phyloP scores from a whole-genome alignment of 257 asterid species.

The Plantago ovata region DNA sequence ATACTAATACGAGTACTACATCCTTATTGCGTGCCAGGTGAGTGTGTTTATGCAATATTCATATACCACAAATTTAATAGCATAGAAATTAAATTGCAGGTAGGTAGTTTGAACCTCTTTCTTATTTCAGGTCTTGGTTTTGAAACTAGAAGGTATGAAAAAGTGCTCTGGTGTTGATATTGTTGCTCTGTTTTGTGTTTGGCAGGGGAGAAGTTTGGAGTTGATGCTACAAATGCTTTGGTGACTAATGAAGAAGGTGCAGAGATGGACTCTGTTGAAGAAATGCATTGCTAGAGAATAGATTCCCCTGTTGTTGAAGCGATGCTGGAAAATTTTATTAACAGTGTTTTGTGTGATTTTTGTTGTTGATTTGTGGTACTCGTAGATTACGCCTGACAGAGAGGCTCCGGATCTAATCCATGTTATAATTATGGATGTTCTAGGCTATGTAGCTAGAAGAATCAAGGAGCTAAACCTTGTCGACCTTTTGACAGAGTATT shows the following conservation, averaged over 20 bases:
- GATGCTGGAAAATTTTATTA: slow-evolving; percentile 69
- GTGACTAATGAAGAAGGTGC: slow-evolving; percentile 72
- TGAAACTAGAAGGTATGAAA: too few species aligned
- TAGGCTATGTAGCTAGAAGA: slow-evolving; percentile 83
- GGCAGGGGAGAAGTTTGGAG: slow-evolving; percentile 78
- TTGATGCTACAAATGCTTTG: slow-evolving; percentile 59
- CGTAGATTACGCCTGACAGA: slow-evolving; percentile 82
- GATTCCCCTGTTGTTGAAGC: slow-evolving; percentile 84
- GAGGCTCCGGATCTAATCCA: slow-evolving; percentile 83
- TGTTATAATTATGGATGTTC: slow-evolving; percentile 75
- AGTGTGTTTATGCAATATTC: too few species aligned
- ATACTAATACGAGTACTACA: too few species aligned
- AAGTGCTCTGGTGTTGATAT: background rate
- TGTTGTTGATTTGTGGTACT: slow-evolving; percentile 86
- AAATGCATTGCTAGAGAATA: too few species aligned
- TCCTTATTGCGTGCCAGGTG: too few species aligned
- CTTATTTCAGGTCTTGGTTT: too few species aligned
- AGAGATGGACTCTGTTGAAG: slow-evolving; percentile 80
- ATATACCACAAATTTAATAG: too few species aligned
- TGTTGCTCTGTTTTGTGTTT: slow-evolving; percentile 4
- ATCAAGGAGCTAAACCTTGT: slow-evolving; percentile 82
- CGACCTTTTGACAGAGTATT: slow-evolving; percentile 84
- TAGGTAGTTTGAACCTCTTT: slow-evolving; percentile 14
- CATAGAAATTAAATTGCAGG: slow-evolving; percentile 77
- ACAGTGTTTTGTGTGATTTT: slow-evolving; percentile 83